phyloP scores from a whole-genome alignment of 192 early-diverging fungal genomes.

The Geranomyces michiganensis region DNA sequence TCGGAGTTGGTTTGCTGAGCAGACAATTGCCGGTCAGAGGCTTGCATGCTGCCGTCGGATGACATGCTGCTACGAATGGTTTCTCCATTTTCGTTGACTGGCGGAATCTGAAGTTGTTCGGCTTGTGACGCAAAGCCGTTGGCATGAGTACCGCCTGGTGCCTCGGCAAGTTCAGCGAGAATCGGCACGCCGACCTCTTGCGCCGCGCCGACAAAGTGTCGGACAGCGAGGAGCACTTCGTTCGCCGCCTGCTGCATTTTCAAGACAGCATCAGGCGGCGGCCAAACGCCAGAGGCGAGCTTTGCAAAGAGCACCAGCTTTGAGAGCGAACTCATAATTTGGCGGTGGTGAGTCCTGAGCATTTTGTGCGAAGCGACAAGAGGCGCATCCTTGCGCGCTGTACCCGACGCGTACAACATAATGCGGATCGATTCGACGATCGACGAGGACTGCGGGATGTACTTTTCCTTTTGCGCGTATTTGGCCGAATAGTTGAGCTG shows the following conservation, averaged over 20 bases:
- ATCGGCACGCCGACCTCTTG: constrained; percentile 56
- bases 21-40: constrained; percentile 1
- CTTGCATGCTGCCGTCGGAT: constrained; percentile 1
- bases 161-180: constrained; percentile 16
- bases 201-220: constrained; percentile 72
- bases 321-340: constrained; percentile 65
- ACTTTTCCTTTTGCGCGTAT: constrained; percentile 45
- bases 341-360: constrained; percentile 71
- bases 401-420: constrained; percentile 54
- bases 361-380: constrained; percentile 49
- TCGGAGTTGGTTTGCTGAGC: constrained; percentile 43
- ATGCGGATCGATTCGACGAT: constrained; percentile 57
- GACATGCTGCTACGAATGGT: not conserved
- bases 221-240: constrained; percentile 76
- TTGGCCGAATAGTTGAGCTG: constrained; percentile 41
- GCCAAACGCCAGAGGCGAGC: constrained; percentile 53
- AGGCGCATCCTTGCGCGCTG: constrained; percentile 41
- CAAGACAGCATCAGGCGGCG: constrained; percentile 65
- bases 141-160: constrained; percentile 1
- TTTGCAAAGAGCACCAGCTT: constrained; percentile 49
- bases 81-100: not conserved
- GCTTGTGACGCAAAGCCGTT: not conserved
- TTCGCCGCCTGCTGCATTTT: constrained; percentile 76
- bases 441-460: constrained; percentile 40
- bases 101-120: not conserved